Conservation (phyloP, 2,329 filamentous ascomycete genomes). For the Cladophialophora carrionii region DNA sequence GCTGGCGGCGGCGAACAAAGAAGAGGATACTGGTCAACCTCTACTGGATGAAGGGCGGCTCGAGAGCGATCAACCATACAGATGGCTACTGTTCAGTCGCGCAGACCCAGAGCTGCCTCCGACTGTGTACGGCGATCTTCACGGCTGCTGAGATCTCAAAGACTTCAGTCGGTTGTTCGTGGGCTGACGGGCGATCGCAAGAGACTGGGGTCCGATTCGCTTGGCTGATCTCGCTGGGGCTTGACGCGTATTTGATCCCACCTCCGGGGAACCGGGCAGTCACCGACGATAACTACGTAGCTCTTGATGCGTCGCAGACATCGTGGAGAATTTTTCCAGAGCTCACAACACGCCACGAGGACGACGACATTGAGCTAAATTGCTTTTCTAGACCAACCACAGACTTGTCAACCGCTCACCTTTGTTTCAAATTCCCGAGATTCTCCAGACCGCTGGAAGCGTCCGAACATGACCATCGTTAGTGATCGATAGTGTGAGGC, state of each 20-base stretch:
- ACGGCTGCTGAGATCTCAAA: not conserved
- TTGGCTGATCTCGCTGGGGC: not conserved
- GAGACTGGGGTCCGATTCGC: not conserved
- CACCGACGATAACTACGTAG: not conserved
- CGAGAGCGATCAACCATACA: not conserved
- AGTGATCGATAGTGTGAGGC: not conserved
- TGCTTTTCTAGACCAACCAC: not conserved
- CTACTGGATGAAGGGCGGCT: not conserved
- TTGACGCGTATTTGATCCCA: constrained; percentile 13
- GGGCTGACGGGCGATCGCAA: not conserved
- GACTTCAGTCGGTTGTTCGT: not conserved
- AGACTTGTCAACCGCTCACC: not conserved
- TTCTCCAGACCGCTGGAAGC: not conserved
- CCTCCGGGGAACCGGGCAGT: constrained; percentile 11
- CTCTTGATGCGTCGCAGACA: not conserved
- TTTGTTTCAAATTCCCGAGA: not conserved
- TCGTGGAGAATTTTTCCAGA: not conserved
- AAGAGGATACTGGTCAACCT: not conserved
- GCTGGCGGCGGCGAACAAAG: not conserved
- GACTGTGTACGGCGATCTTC: not conserved
- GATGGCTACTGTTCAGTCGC: not conserved
- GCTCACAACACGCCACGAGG: not conserved
- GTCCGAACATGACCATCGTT: not conserved
- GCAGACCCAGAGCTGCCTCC: too few species aligned
- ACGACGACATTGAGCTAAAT: not conserved